These are phyloP conservation scores for Epichloe glyceriae DNA, from an alignment of 2,329 filamentous ascomycete genomes.

Conservation along the genomic window DNA sequence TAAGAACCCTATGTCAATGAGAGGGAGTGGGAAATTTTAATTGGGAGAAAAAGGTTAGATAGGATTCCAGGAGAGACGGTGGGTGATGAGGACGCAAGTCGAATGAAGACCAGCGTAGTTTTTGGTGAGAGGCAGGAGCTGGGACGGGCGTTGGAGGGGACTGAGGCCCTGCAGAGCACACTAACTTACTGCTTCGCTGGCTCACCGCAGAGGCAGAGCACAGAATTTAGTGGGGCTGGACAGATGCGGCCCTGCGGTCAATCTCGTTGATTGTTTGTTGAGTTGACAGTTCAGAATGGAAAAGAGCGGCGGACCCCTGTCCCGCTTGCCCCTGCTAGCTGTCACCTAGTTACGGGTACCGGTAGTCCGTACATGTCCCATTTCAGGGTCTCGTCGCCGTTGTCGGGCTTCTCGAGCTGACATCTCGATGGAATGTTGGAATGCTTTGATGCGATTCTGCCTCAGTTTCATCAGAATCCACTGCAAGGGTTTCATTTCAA, in stretches of 20 bases:
- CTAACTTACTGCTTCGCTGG: neutral
- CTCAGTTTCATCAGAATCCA: neutral
- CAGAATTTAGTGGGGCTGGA: too few relatives aligned
- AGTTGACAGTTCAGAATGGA: neutral
- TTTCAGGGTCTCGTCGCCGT: neutral
- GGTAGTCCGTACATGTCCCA: neutral
- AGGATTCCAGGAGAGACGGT: neutral
- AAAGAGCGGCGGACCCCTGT: neutral
- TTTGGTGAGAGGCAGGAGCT: slow-evolving; percentile 1
- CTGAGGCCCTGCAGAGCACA: neutral
- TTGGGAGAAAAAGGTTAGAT: neutral
- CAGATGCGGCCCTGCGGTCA: neutral
- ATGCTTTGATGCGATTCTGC: neutral
- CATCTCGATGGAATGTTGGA: neutral
- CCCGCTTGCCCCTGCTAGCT: neutral
- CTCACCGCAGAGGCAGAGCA: too few relatives aligned
- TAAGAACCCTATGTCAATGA: neutral
- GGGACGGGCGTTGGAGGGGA: neutral
- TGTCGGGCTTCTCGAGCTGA: neutral
- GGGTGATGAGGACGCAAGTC: neutral
- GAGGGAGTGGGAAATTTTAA: neutral
- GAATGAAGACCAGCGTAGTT: neutral
- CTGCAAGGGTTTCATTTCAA: neutral
- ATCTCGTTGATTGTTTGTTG: slow-evolving; percentile 5
- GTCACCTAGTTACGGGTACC: neutral